phyloP scores from a whole-genome alignment of 1,139 yeast genomes.

The Pneumocystis canis region DNA sequence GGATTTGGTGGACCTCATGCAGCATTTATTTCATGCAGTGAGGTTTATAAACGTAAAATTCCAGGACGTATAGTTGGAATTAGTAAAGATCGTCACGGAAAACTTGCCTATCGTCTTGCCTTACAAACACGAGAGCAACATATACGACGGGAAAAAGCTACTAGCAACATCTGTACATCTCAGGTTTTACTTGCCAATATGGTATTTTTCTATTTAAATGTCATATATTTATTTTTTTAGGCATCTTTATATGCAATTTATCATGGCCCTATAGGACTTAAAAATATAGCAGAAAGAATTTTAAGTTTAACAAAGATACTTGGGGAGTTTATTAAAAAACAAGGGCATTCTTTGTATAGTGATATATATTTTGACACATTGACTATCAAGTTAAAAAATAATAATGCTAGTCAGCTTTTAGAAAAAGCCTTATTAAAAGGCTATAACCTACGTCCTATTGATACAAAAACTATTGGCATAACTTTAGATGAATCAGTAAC shows the following conservation, averaged over 20 bases:
- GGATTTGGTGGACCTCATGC: constrained; percentile 99
- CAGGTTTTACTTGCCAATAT: constrained; percentile 92
- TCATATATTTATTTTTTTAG: neutral
- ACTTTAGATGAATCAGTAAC: constrained; percentile 80
- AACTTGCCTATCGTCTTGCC: constrained; percentile 77
- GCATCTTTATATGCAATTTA: constrained; percentile 44
- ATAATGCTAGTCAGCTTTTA: constrained; percentile 40
- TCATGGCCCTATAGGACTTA: constrained; percentile 88
- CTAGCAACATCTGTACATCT: constrained; percentile 94
- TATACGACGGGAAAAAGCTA: constrained; percentile 91
- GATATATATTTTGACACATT: constrained; percentile 75
- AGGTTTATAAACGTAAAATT: constrained; percentile 70
- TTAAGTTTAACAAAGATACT: constrained; percentile 60
- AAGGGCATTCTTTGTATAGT: constrained; percentile 41
- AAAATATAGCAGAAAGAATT: constrained; percentile 62
- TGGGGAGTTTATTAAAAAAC: constrained; percentile 33
- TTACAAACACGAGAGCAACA: constrained; percentile 97
- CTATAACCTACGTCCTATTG: constrained; percentile 63
- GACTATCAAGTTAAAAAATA: constrained; percentile 40
- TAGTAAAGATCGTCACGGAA: constrained; percentile 80
- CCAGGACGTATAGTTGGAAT: constrained; percentile 95
- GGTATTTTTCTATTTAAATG: constrained; percentile 19
- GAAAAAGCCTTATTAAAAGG: constrained; percentile 43
- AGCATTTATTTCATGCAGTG: constrained; percentile 80
- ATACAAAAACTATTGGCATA: constrained; percentile 48